A percentile compares a stretch with the other conserved stretches of the same genome.
Conservation (phyloP, 345 rosid species). For the Psidium guajava region DNA sequence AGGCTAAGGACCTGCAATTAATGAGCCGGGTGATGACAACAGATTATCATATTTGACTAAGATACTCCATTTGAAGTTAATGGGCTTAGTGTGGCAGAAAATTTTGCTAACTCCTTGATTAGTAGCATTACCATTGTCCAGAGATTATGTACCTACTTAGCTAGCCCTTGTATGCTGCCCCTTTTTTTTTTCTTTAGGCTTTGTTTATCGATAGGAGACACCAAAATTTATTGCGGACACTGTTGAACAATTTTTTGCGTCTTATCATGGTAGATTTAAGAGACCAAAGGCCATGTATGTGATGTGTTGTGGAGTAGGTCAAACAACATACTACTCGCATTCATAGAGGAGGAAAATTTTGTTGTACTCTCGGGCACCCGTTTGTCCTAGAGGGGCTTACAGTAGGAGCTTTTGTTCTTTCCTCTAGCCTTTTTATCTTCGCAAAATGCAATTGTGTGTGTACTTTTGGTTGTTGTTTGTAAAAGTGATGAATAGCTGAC, state of each 20-base stretch:
- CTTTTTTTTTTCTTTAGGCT: conserved; percentile 4
- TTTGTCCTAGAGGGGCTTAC: background rate
- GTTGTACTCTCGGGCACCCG: background rate
- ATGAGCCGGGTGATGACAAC: conserved; percentile 27
- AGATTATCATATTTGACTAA: conserved; percentile 30
- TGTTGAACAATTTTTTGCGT: conserved; percentile 1
- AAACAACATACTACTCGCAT: background rate
- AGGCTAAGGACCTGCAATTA: conserved; percentile 37
- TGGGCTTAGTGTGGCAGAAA: conserved; percentile 37
- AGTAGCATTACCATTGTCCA: conserved; percentile 42
- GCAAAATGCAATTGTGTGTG: background rate
- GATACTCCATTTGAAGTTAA: conserved; percentile 48
- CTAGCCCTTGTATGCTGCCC: background rate
- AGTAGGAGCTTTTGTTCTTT: background rate
- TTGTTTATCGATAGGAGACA: conserved; percentile 3
- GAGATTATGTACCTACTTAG: conserved; percentile 17
- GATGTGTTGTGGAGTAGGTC: background rate
- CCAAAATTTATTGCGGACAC: conserved; percentile 5
- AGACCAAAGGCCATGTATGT: background rate
- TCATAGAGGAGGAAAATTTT: background rate
- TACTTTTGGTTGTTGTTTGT: background rate
- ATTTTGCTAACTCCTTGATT: conserved; percentile 25
- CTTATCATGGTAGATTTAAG: background rate
- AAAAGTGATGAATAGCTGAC: background rate
- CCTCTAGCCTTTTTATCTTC: background rate